Conservation (phyloP, 2,329 filamentous ascomycete genomes). For the Aspergillus sp. region DNA sequence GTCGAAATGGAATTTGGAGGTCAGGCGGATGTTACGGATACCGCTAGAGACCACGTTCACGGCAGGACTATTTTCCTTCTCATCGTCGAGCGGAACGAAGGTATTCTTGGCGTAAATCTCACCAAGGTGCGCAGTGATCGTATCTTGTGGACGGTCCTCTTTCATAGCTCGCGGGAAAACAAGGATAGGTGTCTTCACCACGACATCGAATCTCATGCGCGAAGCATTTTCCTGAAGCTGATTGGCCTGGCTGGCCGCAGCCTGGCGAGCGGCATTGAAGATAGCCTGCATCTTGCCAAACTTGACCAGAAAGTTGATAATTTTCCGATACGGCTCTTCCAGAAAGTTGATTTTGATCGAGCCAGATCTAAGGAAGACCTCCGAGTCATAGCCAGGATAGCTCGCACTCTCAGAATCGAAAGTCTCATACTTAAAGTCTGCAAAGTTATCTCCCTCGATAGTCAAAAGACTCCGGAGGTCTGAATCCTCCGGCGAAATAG, state of each 20-base stretch:
- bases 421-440: constrained; percentile 95
- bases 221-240: constrained; percentile 85
- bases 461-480: constrained; percentile 78
- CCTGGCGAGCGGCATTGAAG: constrained; percentile 92
- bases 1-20: constrained; percentile 77
- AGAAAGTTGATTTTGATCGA: constrained; percentile 96
- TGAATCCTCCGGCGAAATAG: constrained; percentile 74
- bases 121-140: constrained; percentile 85
- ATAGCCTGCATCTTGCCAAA: constrained; percentile 99
- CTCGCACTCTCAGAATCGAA: constrained; percentile 68
- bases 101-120: constrained; percentile 96
- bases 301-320: constrained; percentile 95
- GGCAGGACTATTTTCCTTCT: constrained; percentile 55
- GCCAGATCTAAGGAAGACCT: constrained; percentile 79
- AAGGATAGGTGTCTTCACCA: constrained; percentile 90
- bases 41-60: constrained; percentile 87
- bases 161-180: constrained; percentile 78
- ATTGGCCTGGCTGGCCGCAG: constrained; percentile 84
- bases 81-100: constrained; percentile 77
- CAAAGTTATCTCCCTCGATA: constrained; percentile 90
- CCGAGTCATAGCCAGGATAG: constrained; percentile 92
- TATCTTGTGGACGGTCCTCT: constrained; percentile 64
- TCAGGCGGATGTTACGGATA: constrained; percentile 84
- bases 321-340: constrained; percentile 95
- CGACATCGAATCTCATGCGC: constrained; percentile 87